A percentile compares a stretch with the other conserved stretches of the same genome.
These are phyloP conservation scores for Globisporangium spiculum DNA, from an alignment of 352 stramenopile genomes.

Conservation along the genomic window DNA sequence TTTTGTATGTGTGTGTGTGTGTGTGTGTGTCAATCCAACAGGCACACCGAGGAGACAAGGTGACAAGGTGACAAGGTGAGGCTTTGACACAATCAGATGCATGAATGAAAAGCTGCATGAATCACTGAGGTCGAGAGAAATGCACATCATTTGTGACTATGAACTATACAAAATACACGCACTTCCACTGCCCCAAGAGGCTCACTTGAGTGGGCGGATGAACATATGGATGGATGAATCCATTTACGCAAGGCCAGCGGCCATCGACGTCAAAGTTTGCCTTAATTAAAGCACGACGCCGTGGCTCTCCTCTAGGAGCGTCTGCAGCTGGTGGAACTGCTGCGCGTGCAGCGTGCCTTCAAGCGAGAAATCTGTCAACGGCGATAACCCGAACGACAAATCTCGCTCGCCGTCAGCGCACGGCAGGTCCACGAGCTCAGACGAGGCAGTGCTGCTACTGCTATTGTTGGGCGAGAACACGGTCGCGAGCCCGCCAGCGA, in stretches of 20 bases:
- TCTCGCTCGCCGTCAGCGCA: conserved; percentile 16
- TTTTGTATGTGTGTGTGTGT: neutral
- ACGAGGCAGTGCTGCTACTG: conserved; percentile 5
- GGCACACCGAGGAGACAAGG: too few species aligned
- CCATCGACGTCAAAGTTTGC: too few species aligned
- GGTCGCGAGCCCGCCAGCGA: conserved; percentile 57
- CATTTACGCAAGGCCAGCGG: neutral
- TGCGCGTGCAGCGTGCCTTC: conserved; percentile 37
- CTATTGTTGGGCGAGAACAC: conserved; percentile 22
- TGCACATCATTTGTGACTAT: neutral
- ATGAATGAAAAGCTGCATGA: neutral
- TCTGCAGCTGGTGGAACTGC: conserved; percentile 27
- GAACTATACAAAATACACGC: neutral
- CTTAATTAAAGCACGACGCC: conserved; percentile 2
- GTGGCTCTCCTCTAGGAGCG: conserved; percentile 19
- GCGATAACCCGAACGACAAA: conserved; percentile 3
- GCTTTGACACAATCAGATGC: too few species aligned
- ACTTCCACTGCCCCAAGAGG: neutral
- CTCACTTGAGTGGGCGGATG: too few species aligned
- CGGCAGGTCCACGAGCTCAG: conserved; percentile 16
- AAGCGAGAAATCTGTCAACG: conserved; percentile 26
- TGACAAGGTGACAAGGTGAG: too few species aligned
- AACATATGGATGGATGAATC: neutral
- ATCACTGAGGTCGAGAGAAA: neutral
- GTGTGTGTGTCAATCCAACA: neutral